Base-by-base conservation (phyloP, 2,329 filamentous ascomycete species). In the Pyrenophora tritici-repentis region DNA sequence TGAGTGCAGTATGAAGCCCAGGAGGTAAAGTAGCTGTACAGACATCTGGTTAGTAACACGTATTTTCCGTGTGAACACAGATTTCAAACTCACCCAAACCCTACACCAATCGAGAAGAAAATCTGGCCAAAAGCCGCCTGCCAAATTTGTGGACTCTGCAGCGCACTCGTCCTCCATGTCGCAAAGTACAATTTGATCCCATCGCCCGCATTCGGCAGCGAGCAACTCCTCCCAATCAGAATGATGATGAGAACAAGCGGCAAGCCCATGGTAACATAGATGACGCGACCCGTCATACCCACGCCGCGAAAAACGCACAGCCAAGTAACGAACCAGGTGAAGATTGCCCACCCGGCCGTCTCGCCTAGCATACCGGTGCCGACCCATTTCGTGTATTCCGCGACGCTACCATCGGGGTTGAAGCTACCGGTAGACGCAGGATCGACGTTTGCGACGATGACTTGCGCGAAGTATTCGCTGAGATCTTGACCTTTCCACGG, bases 61-160 rank as follows among this genome's bases (percentile, higher is more conserved):
- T 33, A 0, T 9, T 12, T n/a, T 37, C 3, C 7, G 4, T 6
- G 6, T 24, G 22, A 5, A 18, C 18, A 18, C 18, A 5, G 18
- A 18, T 18, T 18, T 5, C 18, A 18, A 18, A 18, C 52, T 70
- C 77, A 83, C 4, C 81, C 80, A 18, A 56, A 53, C 2, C 50
- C 53, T 2, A 59, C 77, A 6, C 81, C 80, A 0, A 78, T 82
- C 0, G 78, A 81, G 66, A 82, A 83, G 63, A 83, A 83, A 44
- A 83, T 79, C 50, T 83, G 81, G 1, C 47, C 47, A 53, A 45
- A 35, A 18, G 81, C 81, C 13, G 79, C 81, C 63, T 83, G 80
- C 81, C 81, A 83, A 5, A 83, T 75, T 1, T 73, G 73, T 0
- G 79, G 79, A 16, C 24, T 26, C 13, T 37, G 7, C 10, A 51